Evolutionary conservation across 768 basidiomycete species (phyloP).

Genomic region (Auricularia sp.): DNA sequence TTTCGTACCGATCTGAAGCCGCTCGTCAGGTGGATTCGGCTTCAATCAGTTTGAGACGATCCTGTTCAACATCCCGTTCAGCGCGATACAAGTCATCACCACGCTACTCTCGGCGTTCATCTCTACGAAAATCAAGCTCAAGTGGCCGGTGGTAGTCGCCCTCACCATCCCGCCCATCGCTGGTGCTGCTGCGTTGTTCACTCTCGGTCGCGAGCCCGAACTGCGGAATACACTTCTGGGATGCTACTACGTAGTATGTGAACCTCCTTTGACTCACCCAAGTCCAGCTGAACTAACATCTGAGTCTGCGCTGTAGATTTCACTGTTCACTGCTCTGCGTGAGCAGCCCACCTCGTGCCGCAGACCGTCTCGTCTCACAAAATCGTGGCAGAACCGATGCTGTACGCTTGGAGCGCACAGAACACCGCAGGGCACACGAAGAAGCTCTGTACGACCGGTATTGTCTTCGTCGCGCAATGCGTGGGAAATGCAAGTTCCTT

Average conservation of each 20-base stretch:
- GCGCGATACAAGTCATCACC: conserved; percentile 30
- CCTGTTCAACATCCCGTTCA: conserved; percentile 41
- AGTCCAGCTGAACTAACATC: no score
- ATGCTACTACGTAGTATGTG: conserved; percentile 26
- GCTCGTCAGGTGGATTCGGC: conserved; percentile 27
- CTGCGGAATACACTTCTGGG: conserved; percentile 23
- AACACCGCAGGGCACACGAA: conserved; percentile 35
- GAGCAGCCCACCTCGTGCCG: conserved; percentile 3
- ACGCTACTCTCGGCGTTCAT: conserved; percentile 27
- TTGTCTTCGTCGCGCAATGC: conserved; percentile 37
- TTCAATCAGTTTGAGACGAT: conserved; percentile 33
- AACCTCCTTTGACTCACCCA: neutral
- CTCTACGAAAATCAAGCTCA: conserved; percentile 29
- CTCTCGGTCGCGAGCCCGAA: conserved; percentile 22
- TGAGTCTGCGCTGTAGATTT: conserved; percentile 15
- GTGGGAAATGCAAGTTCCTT: conserved; percentile 29
- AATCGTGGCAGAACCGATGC: conserved; percentile 24
- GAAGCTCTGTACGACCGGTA: conserved; percentile 31
- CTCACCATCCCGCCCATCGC: conserved; percentile 30
- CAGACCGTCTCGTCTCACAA: neutral
- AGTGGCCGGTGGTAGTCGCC: conserved; percentile 29
- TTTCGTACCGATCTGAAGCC: conserved; percentile 9
- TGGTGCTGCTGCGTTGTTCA: conserved; percentile 25
- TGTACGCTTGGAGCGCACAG: conserved; percentile 32
- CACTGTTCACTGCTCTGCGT: conserved; percentile 28